These are phyloP conservation scores for Elongisporangium senticosum DNA, from an alignment of 352 stramenopile genomes.

Conservation along the genomic window DNA sequence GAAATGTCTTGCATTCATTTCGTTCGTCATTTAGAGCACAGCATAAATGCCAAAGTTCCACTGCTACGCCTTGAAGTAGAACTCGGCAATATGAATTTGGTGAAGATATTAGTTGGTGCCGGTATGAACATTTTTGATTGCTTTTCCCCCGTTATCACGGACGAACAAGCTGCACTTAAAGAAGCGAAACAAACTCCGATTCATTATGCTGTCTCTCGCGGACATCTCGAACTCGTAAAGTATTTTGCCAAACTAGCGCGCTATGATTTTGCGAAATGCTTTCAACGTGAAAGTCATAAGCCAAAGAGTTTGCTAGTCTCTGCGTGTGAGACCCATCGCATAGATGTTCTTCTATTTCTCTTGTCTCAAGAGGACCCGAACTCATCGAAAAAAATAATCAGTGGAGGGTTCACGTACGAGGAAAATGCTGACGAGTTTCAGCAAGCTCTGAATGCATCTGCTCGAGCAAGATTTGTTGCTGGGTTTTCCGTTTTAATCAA, in stretches of 20 bases:
- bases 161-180: slow-evolving; percentile 1
- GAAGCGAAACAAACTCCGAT: slow-evolving; percentile 30
- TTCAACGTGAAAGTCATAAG: slow-evolving; percentile 28
- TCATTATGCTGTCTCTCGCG: slow-evolving; percentile 41
- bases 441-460: slow-evolving; percentile 28
- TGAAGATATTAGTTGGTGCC: slow-evolving; percentile 29
- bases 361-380: slow-evolving; percentile 14
- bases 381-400: not conserved
- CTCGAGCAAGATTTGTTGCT: slow-evolving; percentile 27
- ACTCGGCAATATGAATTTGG: slow-evolving; percentile 26
- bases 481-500: slow-evolving; percentile 33
- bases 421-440: slow-evolving; percentile 38
- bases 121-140: slow-evolving; percentile 38
- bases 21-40: slow-evolving; percentile 33
- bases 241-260: slow-evolving; percentile 37
- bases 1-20: slow-evolving; percentile 16
- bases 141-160: not conserved
- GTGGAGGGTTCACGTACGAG: slow-evolving; percentile 33
- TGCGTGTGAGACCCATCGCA: slow-evolving; percentile 29
- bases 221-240: slow-evolving; percentile 34
- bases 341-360: slow-evolving; percentile 32
- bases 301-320: slow-evolving; percentile 39
- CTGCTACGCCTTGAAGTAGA: slow-evolving; percentile 35
- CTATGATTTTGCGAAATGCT: slow-evolving; percentile 38
- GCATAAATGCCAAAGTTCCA: slow-evolving; percentile 31